Evolutionary conservation across 257 asterid genomes (phyloP), one percentile per base, ranked within the genome.

Genomic region (Gynochthodes officinalis): DNA sequence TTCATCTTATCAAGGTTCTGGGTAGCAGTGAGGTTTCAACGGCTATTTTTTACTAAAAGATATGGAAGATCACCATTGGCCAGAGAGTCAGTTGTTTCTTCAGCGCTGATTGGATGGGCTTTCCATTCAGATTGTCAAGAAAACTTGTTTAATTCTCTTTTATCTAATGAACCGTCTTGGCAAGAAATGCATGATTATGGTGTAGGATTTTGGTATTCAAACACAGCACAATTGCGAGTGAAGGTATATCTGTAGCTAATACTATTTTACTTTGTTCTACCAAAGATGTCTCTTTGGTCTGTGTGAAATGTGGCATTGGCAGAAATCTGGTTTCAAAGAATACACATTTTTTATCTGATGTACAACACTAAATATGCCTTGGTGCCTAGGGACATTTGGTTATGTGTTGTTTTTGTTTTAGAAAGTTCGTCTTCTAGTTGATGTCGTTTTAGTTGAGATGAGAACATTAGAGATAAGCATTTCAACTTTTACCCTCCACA

Each of bases 41-140:
- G 72, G 67, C 85, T 81, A 53, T 87, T 84, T 82, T 92, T 85
- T 85, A 81, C 82, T 72, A 86, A 71, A 76, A 85, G 87, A 85
- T 84, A 82, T 83, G 82, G 84, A 73, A 81, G 89, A 78, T 48
- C 68, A 63, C 89, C 95, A 11, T 83, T 59, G 77, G 86, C 76
- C 55, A 88, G 89, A 76, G 95, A 92, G 79, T 72, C 87, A 82
- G 87, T 73, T 80, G 88, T 79, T 86, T 75, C 90, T 72, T 84
- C 96, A 23, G 88, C 74, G 70, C 76, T 85, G 82, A 84, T 87
- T 80, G 95, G 92, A 48, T 92, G 97, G 98, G 99, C 99, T 71
- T 90, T 87, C 76, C 99, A 92, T 77, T 92, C 97, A 78, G 98
- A 90, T 78, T 95, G 99, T 80, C 97, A 84, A 69, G 99, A 95